Evolutionary conservation across 2,329 filamentous ascomycete species (phyloP).

Genomic region (Zelopaecilomyces penicillatus): DNA sequence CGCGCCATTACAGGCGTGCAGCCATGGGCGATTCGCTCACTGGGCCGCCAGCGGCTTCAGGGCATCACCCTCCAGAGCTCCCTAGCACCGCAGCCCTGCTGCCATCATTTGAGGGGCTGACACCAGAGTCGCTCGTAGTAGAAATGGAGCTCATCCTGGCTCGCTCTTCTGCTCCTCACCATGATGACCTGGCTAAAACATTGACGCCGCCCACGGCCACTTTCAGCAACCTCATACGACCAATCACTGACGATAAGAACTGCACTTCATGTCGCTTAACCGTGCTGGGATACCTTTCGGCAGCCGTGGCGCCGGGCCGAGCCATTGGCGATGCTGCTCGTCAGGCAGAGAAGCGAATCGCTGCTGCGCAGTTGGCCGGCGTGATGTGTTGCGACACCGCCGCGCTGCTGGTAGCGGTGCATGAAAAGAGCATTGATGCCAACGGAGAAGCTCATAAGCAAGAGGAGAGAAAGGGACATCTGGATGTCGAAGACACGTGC

Average conservation of each 20-base stretch:
- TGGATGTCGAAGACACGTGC: constrained; percentile 16
- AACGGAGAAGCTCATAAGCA: background rate
- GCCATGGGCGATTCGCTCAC: too few species aligned
- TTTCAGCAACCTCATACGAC: constrained; percentile 14
- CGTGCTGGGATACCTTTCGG: constrained; percentile 15
- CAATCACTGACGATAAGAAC: constrained; percentile 17
- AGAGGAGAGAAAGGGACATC: too few species aligned
- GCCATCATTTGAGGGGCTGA: too few species aligned
- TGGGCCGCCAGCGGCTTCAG: too few species aligned
- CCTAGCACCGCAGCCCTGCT: too few species aligned
- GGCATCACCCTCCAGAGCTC: too few species aligned
- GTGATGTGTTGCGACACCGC: constrained; percentile 19
- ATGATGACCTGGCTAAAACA: too few species aligned
- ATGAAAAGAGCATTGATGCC: constrained; percentile 10
- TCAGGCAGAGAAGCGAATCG: constrained; percentile 14
- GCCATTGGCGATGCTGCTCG: constrained; percentile 20
- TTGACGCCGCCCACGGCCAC: constrained; percentile 8
- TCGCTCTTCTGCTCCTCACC: too few species aligned
- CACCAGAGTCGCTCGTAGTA: too few species aligned
- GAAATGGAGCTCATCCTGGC: too few species aligned
- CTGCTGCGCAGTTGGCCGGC: constrained; percentile 11
- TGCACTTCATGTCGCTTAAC: constrained; percentile 8
- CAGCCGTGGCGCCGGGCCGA: constrained; percentile 16
- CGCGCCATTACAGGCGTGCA: too few species aligned
- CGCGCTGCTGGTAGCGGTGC: constrained; percentile 14